phyloP scores from a whole-genome alignment of 345 rosid species.

The Dimocarpus longan region DNA sequence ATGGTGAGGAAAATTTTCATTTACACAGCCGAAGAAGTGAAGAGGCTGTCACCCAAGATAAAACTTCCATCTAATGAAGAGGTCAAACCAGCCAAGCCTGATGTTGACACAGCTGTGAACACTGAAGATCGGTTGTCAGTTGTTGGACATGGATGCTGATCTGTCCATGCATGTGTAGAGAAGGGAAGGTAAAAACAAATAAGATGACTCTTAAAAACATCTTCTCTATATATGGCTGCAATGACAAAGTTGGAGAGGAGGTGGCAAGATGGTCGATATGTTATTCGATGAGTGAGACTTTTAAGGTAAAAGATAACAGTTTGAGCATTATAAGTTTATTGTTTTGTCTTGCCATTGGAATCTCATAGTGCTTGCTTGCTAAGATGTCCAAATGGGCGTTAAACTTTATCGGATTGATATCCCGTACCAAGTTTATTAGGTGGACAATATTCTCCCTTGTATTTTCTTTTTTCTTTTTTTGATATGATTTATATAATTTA shows the following conservation, averaged over 20 bases:
- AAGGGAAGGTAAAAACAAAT: background rate
- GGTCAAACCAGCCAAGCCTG: slow-evolving; percentile 38
- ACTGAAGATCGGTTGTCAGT: slow-evolving; percentile 66
- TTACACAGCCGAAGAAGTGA: slow-evolving; percentile 88
- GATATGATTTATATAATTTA: background rate
- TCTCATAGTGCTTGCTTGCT: slow-evolving; percentile 22
- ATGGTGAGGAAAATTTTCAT: slow-evolving; percentile 92
- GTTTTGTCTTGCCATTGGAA: slow-evolving; percentile 16
- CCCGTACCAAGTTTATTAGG: slow-evolving; percentile 2
- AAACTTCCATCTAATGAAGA: slow-evolving; percentile 53
- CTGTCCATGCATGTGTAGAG: background rate
- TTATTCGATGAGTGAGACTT: slow-evolving; percentile 24
- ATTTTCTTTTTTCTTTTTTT: background rate
- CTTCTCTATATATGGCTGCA: slow-evolving; percentile 13
- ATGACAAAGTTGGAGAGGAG: background rate
- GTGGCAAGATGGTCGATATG: slow-evolving; percentile 20
- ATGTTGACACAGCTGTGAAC: slow-evolving; percentile 48
- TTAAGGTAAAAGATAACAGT: slow-evolving; percentile 4
- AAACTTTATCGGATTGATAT: slow-evolving; percentile 12
- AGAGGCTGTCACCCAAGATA: slow-evolving; percentile 76
- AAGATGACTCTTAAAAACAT: slow-evolving; percentile 15
- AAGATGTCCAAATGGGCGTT: slow-evolving; percentile 7
- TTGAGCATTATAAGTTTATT: slow-evolving; percentile 12
- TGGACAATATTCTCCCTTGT: background rate
- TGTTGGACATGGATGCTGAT: slow-evolving; percentile 70